A percentile compares a stretch with the other conserved stretches of the same genome.
These are phyloP conservation scores for Fusarium chuoi DNA, from an alignment of 2,329 filamentous ascomycete species.

Conservation along the genomic window DNA sequence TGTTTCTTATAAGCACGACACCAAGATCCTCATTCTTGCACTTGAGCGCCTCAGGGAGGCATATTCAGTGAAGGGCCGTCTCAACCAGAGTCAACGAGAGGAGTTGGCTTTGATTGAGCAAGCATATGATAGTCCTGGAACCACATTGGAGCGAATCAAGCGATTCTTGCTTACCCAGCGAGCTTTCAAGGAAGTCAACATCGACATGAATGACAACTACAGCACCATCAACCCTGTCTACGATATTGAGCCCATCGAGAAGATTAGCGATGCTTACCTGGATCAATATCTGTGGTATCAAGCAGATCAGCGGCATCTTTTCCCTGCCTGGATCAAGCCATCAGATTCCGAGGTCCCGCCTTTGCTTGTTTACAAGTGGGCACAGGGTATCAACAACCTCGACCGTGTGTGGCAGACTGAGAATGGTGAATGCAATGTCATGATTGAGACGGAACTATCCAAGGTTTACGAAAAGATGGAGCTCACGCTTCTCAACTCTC, in stretches of 20 bases:
- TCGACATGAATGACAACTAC: conserved; percentile 99
- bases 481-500: conserved; percentile 90
- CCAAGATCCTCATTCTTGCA: conserved; percentile 96
- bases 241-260: conserved; percentile 98
- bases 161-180: conserved; percentile 95
- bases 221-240: conserved; percentile 99
- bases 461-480: conserved; percentile 99
- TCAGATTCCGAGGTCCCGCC: conserved; percentile 98
- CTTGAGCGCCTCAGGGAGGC: conserved; percentile 92
- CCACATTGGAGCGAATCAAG: conserved; percentile 95
- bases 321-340: conserved; percentile 99
- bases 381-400: conserved; percentile 98
- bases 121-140: conserved; percentile 97
- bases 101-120: conserved; percentile 97
- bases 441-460: conserved; percentile 98
- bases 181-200: conserved; percentile 99
- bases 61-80: conserved; percentile 95
- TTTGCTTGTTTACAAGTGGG: conserved; percentile 96
- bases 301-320: conserved; percentile 94
- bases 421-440: conserved; percentile 96
- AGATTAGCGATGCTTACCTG: conserved; percentile 98
- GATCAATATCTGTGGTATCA: conserved; percentile 99
- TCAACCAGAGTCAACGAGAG: conserved; percentile 98
- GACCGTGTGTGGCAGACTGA: conserved; percentile 94
- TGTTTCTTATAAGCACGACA: conserved; percentile 99